Evolutionary conservation across 192 early-diverging fungal genomes (phyloP).

Genomic region (Piromyces finnis): DNA sequence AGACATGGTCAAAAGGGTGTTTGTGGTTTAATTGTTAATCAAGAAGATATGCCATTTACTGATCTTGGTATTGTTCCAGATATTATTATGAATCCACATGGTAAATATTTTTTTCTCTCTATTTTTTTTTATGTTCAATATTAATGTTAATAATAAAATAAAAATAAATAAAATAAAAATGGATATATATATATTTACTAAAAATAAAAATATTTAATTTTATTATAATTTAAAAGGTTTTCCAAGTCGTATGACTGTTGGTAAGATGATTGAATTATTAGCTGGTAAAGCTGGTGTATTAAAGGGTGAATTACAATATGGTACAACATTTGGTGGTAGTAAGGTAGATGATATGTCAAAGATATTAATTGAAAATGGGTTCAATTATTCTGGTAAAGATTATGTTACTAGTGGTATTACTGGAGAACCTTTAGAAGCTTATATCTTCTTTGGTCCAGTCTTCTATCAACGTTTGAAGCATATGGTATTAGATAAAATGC

Average conservation of each 20-base stretch:
- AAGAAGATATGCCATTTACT: constrained; percentile 94
- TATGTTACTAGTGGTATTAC: constrained; percentile 80
- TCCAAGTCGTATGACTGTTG: constrained; percentile 97
- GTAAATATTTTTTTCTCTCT: not conserved
- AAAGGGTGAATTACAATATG: constrained; percentile 81
- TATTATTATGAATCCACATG: constrained; percentile 99
- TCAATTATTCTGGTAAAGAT: constrained; percentile 93
- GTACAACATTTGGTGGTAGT: constrained; percentile 79
- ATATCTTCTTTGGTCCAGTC: constrained; percentile 91
- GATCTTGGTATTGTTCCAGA: constrained; percentile 82
- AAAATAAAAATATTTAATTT: too few species aligned
- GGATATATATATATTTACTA: too few species aligned
- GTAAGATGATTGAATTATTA: constrained; percentile 96
- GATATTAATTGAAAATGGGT: constrained; percentile 81
- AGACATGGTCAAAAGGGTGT: constrained; percentile 97
- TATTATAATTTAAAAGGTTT: constrained; percentile 24
- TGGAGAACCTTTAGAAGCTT: constrained; percentile 79
- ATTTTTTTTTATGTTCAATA: not conserved
- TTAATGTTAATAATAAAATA: too few species aligned
- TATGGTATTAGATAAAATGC: constrained; percentile 99
- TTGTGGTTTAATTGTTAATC: constrained; percentile 87
- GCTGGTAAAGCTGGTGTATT: constrained; percentile 90
- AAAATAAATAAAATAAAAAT: too few species aligned
- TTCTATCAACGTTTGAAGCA: constrained; percentile 98
- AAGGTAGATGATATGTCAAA: constrained; percentile 93